A percentile compares a stretch with the other conserved stretches of the same genome.
These are phyloP conservation scores for Rhizopus stolonifer DNA, from an alignment of 371 early-diverging fungal genomes.

Conservation along the genomic window DNA sequence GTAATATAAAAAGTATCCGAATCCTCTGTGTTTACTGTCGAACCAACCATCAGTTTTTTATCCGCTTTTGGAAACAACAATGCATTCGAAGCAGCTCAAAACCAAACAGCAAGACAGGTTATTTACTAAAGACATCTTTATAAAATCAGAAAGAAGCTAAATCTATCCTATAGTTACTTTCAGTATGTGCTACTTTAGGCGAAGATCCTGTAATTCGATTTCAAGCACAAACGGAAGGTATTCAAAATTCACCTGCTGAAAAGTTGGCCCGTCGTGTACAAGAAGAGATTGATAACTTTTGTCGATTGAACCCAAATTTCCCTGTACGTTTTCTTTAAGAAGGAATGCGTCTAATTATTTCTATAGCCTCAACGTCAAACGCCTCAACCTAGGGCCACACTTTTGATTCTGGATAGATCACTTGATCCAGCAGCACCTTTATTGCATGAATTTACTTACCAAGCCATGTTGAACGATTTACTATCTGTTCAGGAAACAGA, in stretches of 20 bases:
- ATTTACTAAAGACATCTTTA: too few species aligned
- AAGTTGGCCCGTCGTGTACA: conserved; percentile 70
- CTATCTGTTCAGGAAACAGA: conserved; percentile 65
- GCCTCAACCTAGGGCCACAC: conserved; percentile 63
- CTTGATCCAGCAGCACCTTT: conserved; percentile 86
- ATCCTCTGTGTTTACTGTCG: conserved; percentile 79
- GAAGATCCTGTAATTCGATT: conserved; percentile 89
- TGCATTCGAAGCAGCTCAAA: conserved; percentile 59
- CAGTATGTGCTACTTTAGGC: conserved; percentile 76
- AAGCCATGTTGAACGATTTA: conserved; percentile 91
- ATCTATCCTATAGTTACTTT: too few species aligned
- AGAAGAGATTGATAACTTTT: conserved; percentile 67
- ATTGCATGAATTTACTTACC: conserved; percentile 94
- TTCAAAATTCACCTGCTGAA: conserved; percentile 49
- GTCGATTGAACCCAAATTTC: conserved; percentile 56
- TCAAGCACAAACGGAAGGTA: conserved; percentile 64
- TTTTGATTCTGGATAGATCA: conserved; percentile 90
- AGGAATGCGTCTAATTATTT: neutral
- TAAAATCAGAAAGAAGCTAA: too few species aligned
- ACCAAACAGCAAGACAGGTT: conserved; percentile 73
- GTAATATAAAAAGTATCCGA: conserved; percentile 55
- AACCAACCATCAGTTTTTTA: conserved; percentile 64
- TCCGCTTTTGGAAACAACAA: conserved; percentile 53
- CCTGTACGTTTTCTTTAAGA: conserved; percentile 40
- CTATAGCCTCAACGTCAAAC: conserved; percentile 43